These are phyloP conservation scores for Yarrowia alimentaria DNA, from an alignment of 805 yeast genomes.

Conservation along the genomic window DNA sequence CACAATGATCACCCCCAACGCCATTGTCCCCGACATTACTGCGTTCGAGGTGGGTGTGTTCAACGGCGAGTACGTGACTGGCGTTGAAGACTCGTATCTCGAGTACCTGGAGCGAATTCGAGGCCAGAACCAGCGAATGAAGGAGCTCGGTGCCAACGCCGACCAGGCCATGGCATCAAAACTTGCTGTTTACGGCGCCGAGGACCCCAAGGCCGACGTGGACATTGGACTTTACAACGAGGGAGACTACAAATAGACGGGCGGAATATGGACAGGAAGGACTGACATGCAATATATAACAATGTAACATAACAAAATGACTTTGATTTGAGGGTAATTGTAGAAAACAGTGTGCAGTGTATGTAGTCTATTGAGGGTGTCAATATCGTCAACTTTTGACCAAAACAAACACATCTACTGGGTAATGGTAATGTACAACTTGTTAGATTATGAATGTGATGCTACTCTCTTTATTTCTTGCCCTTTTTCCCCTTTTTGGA, in stretches of 20 bases:
- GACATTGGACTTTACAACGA: constrained; percentile 62
- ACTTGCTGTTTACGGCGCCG: constrained; percentile 44
- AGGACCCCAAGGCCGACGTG: constrained; percentile 75
- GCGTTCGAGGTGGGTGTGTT: constrained; percentile 95
- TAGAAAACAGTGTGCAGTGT: background rate
- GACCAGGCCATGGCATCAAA: constrained; percentile 40
- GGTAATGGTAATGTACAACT: constrained; percentile 18
- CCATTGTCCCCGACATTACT: constrained; percentile 40
- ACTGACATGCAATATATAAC: constrained; percentile 23
- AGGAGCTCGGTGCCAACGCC: constrained; percentile 48
- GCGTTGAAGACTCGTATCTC: constrained; percentile 79
- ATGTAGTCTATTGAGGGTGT: too few species aligned
- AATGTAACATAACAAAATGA: constrained; percentile 18
- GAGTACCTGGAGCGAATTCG: constrained; percentile 79
- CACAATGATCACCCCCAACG: constrained; percentile 31
- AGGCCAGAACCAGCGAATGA: constrained; percentile 65
- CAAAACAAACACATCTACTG: too few species aligned
- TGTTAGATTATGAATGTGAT: constrained; percentile 15
- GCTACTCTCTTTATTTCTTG: constrained; percentile 8
- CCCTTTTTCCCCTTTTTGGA: constrained; percentile 10
- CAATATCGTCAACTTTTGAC: too few species aligned
- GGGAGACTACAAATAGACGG: constrained; percentile 46
- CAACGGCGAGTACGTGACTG: constrained; percentile 93
- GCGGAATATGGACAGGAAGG: background rate
- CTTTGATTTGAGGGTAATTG: too few species aligned